Evolutionary conservation across 352 stramenopile species (phyloP).

Genomic region (Pythium grandisporangium): DNA sequence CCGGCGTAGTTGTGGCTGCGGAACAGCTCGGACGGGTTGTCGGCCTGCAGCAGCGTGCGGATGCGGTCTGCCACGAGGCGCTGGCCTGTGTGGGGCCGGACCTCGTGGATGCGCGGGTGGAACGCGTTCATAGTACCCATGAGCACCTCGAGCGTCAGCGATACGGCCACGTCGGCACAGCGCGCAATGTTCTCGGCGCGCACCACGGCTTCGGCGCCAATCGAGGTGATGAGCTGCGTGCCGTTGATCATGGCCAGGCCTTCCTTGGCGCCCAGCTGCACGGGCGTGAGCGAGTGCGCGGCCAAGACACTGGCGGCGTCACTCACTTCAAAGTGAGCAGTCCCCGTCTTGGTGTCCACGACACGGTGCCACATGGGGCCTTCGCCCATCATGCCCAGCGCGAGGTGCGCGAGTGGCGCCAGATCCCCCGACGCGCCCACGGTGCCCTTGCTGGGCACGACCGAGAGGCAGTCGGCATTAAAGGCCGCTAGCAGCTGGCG

Average conservation of each 20-base stretch:
- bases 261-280: conserved; percentile 83
- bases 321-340: conserved; percentile 31
- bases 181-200: conserved; percentile 67
- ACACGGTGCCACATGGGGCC: conserved; percentile 82
- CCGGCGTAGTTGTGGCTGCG: conserved; percentile 82
- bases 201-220: conserved; percentile 72
- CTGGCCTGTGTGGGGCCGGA: conserved; percentile 73
- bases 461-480: conserved; percentile 80
- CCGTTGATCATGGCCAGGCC: conserved; percentile 89
- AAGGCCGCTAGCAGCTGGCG: conserved; percentile 76
- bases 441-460: conserved; percentile 78
- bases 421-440: conserved; percentile 86
- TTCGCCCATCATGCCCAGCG: conserved; percentile 85
- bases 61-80: conserved; percentile 70
- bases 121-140: conserved; percentile 86
- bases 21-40: conserved; percentile 78
- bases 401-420: conserved; percentile 79
- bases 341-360: conserved; percentile 21
- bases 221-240: conserved; percentile 85
- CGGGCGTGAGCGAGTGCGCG: conserved; percentile 56
- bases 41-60: conserved; percentile 67
- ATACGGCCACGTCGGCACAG: conserved; percentile 72
- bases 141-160: conserved; percentile 79
- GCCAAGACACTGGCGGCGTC: conserved; percentile 60
- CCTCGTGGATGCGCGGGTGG: conserved; percentile 83